Percentiles rank a stretch among this genome's conserved stretches.
phyloP scores from a whole-genome alignment of 1,139 yeast genomes.

The Barnettozyma hawaiiensis region DNA sequence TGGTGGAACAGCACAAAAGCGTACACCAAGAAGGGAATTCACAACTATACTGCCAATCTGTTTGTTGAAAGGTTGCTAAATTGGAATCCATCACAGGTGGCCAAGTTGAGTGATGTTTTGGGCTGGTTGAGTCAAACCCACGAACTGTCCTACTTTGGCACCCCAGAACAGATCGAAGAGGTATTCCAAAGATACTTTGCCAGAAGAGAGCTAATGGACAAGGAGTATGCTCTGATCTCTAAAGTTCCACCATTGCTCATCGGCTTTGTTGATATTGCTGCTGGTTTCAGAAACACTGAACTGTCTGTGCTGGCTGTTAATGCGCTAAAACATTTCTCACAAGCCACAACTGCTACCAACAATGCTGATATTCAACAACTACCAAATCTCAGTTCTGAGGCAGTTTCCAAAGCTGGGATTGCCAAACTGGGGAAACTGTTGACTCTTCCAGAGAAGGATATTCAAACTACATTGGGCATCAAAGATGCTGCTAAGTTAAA shows the following conservation, averaged over 20 bases:
- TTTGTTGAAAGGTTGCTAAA: conserved; percentile 62
- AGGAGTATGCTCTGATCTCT: conserved; percentile 52
- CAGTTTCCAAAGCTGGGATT: conserved; percentile 39
- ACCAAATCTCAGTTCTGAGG: conserved; percentile 56
- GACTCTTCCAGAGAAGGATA: conserved; percentile 50
- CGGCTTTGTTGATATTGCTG: conserved; percentile 77
- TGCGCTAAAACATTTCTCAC: conserved; percentile 67
- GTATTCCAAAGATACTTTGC: conserved; percentile 53
- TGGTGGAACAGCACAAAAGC: conserved; percentile 91
- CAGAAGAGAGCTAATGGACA: conserved; percentile 39
- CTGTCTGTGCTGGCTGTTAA: conserved; percentile 57
- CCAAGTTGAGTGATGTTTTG: conserved; percentile 52
- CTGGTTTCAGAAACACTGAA: conserved; percentile 70
- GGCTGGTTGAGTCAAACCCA: conserved; percentile 57
- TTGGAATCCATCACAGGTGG: conserved; percentile 71
- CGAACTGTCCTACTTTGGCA: conserved; percentile 48
- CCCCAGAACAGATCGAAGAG: conserved; percentile 42
- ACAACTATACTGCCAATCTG: conserved; percentile 71
- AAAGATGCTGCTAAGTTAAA: conserved; percentile 40
- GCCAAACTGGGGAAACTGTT: conserved; percentile 64
- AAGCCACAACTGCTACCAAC: conserved; percentile 62
- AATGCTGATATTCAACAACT: conserved; percentile 71
- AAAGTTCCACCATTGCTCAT: conserved; percentile 60
- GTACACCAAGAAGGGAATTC: conserved; percentile 79
- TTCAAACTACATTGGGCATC: conserved; percentile 52